A percentile compares a stretch with the other conserved stretches of the same genome.
phyloP scores from a whole-genome alignment of 2,329 filamentous ascomycete genomes.

The Microsporum ferrugineum region DNA sequence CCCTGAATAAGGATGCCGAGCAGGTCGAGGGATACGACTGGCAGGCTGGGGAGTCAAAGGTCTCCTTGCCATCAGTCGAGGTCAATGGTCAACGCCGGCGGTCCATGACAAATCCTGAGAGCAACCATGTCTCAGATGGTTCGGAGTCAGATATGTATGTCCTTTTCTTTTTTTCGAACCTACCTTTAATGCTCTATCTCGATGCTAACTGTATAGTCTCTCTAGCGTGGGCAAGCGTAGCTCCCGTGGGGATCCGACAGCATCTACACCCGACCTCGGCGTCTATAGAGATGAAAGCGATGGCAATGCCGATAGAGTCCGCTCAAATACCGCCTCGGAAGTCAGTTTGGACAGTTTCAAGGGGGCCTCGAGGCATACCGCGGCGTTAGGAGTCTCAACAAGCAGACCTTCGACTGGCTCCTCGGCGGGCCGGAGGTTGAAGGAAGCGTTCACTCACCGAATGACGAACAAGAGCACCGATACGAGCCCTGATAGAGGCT shows the following conservation, averaged over 20 bases:
- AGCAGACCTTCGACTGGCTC: neutral
- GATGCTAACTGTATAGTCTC: neutral
- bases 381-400: slow-evolving; percentile 3
- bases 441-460: slow-evolving; percentile 52
- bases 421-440: slow-evolving; percentile 63
- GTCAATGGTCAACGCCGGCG: slow-evolving; percentile 24
- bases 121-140: slow-evolving; percentile 40
- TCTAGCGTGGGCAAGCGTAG: neutral
- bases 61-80: slow-evolving; percentile 7
- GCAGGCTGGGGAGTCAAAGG: slow-evolving; percentile 6
- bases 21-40: slow-evolving; percentile 6
- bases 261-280: neutral
- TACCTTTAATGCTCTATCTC: neutral
- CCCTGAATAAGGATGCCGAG: neutral
- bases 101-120: slow-evolving; percentile 13
- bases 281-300: neutral
- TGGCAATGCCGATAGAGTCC: neutral
- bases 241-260: neutral
- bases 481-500: slow-evolving; percentile 38
- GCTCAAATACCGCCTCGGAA: neutral
- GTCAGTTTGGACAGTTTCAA: neutral
- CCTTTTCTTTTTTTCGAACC: slow-evolving; percentile 10
- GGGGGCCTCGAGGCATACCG: neutral
- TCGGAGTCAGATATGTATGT: slow-evolving; percentile 38
- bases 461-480: slow-evolving; percentile 42